Evolutionary conservation across 495 filamentous ascomycete genomes (phyloP).

Genomic region (Podospora anserina): DNA sequence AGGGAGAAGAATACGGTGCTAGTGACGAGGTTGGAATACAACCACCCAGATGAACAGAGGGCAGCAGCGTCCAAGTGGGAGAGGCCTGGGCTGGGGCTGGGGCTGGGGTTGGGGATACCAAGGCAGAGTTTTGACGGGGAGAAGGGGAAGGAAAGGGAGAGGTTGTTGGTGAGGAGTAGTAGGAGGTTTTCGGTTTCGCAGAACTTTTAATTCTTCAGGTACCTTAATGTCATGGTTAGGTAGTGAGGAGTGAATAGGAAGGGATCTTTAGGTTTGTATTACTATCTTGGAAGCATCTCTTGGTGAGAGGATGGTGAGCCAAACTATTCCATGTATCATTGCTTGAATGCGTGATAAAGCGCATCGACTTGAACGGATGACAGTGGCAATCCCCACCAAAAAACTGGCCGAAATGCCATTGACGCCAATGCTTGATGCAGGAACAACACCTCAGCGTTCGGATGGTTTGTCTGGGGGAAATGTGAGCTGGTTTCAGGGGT

Average conservation of each 20-base stretch:
- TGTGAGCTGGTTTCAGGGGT: background rate
- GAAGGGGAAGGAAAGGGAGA: background rate
- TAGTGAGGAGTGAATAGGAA: too few relatives aligned
- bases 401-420: background rate
- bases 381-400: background rate
- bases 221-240: too few relatives aligned
- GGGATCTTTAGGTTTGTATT: too few relatives aligned
- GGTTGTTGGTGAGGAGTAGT: background rate
- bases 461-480: background rate
- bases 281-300: too few relatives aligned
- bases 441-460: background rate
- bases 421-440: background rate
- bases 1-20: background rate
- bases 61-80: background rate
- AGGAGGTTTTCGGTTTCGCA: background rate
- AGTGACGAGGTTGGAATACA: background rate
- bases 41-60: background rate
- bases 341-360: too few relatives aligned
- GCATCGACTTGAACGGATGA: background rate
- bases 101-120: background rate
- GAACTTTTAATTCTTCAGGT: background rate
- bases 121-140: background rate
- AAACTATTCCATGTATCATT: too few relatives aligned
- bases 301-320: too few relatives aligned
- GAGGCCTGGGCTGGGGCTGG: background rate